These are phyloP conservation scores for Tuber borchii DNA, from an alignment of 495 filamentous ascomycete genomes.

Conservation along the genomic window DNA sequence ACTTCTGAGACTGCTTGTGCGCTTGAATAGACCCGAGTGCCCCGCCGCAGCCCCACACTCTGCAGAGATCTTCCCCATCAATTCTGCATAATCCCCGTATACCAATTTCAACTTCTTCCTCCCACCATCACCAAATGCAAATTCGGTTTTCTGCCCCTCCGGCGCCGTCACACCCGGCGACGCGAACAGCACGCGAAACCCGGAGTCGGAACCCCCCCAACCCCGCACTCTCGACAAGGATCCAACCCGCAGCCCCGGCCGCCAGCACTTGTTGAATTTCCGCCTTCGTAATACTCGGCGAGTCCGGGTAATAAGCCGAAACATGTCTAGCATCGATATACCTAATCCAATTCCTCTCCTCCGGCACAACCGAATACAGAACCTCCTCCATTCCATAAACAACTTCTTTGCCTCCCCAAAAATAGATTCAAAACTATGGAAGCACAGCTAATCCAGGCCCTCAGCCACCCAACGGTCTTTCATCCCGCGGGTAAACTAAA, in stretches of 20 bases:
- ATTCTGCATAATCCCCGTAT: constrained; percentile 73
- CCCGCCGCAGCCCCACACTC: constrained; percentile 65
- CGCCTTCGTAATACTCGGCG: constrained; percentile 71
- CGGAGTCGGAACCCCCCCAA: constrained; percentile 58
- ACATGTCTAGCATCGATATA: constrained; percentile 77
- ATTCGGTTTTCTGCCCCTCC: constrained; percentile 52
- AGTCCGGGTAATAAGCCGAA: constrained; percentile 88
- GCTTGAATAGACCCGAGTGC: constrained; percentile 77
- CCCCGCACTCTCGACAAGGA: constrained; percentile 76
- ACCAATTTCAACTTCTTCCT: constrained; percentile 57
- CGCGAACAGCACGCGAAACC: constrained; percentile 78
- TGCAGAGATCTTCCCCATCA: constrained; percentile 71
- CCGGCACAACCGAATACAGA: constrained; percentile 64
- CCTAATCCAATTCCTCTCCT: constrained; percentile 72
- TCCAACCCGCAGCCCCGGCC: constrained; percentile 15
- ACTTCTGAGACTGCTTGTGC: constrained; percentile 83
- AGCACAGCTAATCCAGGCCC: too few species aligned
- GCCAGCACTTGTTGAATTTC: constrained; percentile 48
- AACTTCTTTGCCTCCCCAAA: constrained; percentile 53
- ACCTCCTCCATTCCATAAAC: constrained; percentile 64
- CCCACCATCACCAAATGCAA: constrained; percentile 21
- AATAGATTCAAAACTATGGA: too few species aligned
- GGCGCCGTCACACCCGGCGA: constrained; percentile 57
- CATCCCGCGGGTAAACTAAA: too few species aligned
- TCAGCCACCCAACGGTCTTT: too few species aligned